These are phyloP conservation scores for Aspergillus aculeatinus DNA, from an alignment of 2,329 filamentous ascomycete genomes.

Conservation along the genomic window DNA sequence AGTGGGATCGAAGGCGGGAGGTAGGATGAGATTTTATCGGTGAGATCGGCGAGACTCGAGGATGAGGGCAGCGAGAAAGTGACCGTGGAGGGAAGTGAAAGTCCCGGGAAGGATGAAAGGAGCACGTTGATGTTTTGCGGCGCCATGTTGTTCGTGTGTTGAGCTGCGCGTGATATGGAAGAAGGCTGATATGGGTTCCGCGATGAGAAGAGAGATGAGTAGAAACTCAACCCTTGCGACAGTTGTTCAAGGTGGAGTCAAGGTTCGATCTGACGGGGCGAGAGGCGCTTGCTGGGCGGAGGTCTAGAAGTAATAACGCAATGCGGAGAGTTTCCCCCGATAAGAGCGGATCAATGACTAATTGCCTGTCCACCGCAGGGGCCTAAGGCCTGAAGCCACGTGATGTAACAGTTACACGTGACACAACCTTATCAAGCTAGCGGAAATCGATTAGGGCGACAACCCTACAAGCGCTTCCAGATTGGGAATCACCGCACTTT, in stretches of 20 bases:
- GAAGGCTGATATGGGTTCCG: background rate
- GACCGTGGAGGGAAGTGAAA: conserved; percentile 78
- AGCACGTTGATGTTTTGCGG: conserved; percentile 71
- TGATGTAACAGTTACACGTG: conserved; percentile 19
- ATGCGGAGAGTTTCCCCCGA: conserved; percentile 21
- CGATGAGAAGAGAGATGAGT: background rate
- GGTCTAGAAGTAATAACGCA: conserved; percentile 9
- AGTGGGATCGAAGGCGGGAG: conserved; percentile 59
- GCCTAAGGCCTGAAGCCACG: conserved; percentile 1
- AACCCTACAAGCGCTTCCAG: conserved; percentile 30
- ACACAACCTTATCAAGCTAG: conserved; percentile 9
- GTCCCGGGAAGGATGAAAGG: conserved; percentile 77
- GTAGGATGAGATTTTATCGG: conserved; percentile 57
- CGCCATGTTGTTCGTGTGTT: conserved; percentile 51
- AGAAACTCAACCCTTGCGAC: background rate
- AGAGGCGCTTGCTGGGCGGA: background rate
- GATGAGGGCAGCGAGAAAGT: conserved; percentile 69
- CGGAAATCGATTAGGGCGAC: conserved; percentile 25
- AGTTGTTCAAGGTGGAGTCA: background rate
- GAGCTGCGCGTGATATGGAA: background rate
- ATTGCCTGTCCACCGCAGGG: conserved; percentile 2
- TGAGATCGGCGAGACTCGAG: conserved; percentile 67
- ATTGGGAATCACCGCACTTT: conserved; percentile 40
- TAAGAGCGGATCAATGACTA: conserved; percentile 8
- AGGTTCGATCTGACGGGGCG: background rate